phyloP scores from a whole-genome alignment of 1,284 basidiomycete genomes.

The Exsudoporus floridanus region DNA sequence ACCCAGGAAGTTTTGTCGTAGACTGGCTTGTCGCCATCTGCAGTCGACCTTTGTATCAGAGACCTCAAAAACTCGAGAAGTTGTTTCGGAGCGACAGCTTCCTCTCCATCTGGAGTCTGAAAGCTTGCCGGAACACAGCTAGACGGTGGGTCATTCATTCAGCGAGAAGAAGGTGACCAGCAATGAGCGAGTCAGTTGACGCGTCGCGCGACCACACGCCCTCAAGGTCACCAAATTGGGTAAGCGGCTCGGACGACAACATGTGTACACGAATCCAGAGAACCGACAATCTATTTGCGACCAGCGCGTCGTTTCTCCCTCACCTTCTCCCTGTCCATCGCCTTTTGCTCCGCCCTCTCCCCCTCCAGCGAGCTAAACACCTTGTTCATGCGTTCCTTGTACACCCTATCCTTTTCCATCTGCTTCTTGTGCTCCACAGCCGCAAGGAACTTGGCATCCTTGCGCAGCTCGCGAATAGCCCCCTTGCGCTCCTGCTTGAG shows the following conservation, averaged over 20 bases:
- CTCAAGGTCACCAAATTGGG: constrained; percentile 13
- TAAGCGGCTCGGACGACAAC: not conserved
- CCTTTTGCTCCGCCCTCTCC: constrained; percentile 95
- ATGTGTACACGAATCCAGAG: not conserved
- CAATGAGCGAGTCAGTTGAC: not conserved
- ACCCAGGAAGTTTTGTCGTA: constrained; percentile 38
- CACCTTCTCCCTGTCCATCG: constrained; percentile 79
- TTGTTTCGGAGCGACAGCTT: constrained; percentile 40
- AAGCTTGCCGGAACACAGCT: constrained; percentile 41
- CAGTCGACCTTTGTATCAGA: constrained; percentile 40
- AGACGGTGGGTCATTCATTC: constrained; percentile 27
- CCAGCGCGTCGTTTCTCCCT: constrained; percentile 77
- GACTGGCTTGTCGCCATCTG: constrained; percentile 26
- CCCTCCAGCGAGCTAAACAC: constrained; percentile 82
- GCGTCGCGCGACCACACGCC: constrained; percentile 7
- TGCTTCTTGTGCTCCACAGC: constrained; percentile 83
- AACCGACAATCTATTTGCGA: constrained; percentile 46
- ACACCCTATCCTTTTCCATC: constrained; percentile 78
- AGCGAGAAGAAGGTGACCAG: not conserved
- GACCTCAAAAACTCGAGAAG: constrained; percentile 47
- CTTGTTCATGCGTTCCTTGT: constrained; percentile 79
- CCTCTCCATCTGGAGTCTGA: constrained; percentile 38
- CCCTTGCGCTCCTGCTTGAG: constrained; percentile 98
- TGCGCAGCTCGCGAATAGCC: constrained; percentile 93
- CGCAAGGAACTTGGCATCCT: constrained; percentile 93